A percentile compares a stretch with the other conserved stretches of the same genome.
Conservation (phyloP, 208 protist species). For the Histomonas meleagridis region DNA sequence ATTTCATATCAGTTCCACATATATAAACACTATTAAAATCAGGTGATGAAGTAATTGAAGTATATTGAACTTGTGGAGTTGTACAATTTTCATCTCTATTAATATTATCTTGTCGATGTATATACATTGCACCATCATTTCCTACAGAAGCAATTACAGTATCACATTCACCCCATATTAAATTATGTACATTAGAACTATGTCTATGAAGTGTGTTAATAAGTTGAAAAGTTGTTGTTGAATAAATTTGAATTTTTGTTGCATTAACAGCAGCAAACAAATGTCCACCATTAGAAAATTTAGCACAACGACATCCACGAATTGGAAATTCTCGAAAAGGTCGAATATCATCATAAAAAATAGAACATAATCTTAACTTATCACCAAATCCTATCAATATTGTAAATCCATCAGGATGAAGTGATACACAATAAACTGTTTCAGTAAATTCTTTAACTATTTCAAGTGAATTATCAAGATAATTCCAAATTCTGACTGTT, state of each 20-base stretch:
- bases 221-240: conserved; percentile 71
- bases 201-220: conserved; percentile 78
- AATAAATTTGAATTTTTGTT: conserved; percentile 81
- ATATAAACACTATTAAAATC: conserved; percentile 51
- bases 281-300: conserved; percentile 81
- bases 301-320: conserved; percentile 66
- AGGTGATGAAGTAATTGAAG: background rate
- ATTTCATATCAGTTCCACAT: conserved; percentile 69
- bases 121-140: conserved; percentile 71
- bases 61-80: background rate
- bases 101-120: background rate
- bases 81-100: background rate
- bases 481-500: conserved; percentile 74
- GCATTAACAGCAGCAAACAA: conserved; percentile 81
- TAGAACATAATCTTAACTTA: conserved; percentile 78
- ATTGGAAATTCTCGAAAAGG: conserved; percentile 77
- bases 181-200: conserved; percentile 64
- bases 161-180: conserved; percentile 65
- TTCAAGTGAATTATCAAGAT: conserved; percentile 73
- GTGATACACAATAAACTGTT: conserved; percentile 72
- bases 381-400: conserved; percentile 79
- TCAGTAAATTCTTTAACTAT: conserved; percentile 71
- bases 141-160: conserved; percentile 69
- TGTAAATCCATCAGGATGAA: conserved; percentile 79
- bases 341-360: conserved; percentile 78